A percentile compares a stretch with the other conserved stretches of the same genome.
Evolutionary conservation across 2,329 filamentous ascomycete species (phyloP).

Genomic region (Nakataea oryzae): DNA sequence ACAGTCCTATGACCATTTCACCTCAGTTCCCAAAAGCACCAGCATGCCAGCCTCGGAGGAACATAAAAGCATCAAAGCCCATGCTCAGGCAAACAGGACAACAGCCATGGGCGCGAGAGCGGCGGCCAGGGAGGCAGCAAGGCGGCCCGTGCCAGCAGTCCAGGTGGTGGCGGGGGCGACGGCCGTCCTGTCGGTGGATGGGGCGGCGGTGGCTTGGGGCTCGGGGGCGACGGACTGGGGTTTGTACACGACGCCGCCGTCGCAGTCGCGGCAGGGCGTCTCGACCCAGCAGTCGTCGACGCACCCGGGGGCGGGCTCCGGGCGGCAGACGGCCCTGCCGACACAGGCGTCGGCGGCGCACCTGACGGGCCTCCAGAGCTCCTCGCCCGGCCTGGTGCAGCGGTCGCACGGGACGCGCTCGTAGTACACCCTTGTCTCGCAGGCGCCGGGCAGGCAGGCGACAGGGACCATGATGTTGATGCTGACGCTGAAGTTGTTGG

Average conservation of each 20-base stretch:
- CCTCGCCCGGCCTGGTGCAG: neutral
- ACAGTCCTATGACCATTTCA: neutral
- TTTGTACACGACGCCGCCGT: constrained; percentile 1
- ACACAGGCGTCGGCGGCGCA: constrained; percentile 2
- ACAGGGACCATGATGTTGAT: constrained; percentile 1
- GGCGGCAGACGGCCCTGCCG: neutral
- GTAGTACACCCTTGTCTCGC: neutral
- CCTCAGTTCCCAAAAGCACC: neutral
- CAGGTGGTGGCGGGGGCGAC: neutral
- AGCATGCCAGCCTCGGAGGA: neutral
- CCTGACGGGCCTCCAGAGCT: neutral
- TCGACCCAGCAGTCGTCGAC: neutral
- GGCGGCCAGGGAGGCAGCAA: neutral
- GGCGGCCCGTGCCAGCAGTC: neutral
- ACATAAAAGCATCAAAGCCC: neutral
- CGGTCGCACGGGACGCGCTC: neutral
- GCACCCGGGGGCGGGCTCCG: neutral
- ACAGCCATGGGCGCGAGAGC: neutral
- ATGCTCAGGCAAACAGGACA: neutral
- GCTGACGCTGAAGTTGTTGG: neutral
- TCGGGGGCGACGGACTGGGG: neutral
- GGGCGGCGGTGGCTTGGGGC: neutral
- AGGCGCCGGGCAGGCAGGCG: neutral
- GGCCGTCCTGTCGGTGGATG: neutral
- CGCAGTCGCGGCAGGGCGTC: neutral